A percentile compares a stretch with the other conserved stretches of the same genome.
phyloP scores from a whole-genome alignment of 2,329 filamentous ascomycete species.

The Phoma sp. region DNA sequence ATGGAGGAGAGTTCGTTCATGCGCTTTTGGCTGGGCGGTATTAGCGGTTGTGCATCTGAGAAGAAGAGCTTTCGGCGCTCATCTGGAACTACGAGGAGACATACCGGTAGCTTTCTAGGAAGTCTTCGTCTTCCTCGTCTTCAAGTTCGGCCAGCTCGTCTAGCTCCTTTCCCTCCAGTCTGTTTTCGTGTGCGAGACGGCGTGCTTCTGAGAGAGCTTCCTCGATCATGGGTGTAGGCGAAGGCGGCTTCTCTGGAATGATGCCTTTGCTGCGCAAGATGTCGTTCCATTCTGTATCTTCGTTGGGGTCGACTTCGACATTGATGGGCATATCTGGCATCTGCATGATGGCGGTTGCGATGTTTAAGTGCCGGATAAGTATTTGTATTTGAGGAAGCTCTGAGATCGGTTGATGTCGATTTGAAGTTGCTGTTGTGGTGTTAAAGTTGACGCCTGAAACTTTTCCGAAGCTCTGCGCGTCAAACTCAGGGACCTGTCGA shows the following conservation, averaged over 20 bases:
- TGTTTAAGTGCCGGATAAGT: neutral
- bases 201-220: conserved; percentile 88
- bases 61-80: too few relatives aligned
- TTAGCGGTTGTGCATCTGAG: neutral
- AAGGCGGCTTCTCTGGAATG: conserved; percentile 97
- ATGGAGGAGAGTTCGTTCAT: conserved; percentile 81
- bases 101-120: conserved; percentile 82
- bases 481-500: conserved; percentile 24
- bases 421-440: neutral
- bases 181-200: conserved; percentile 85
- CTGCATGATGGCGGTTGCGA: conserved; percentile 34
- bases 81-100: neutral
- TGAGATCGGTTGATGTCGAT: neutral
- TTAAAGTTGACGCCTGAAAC: conserved; percentile 19
- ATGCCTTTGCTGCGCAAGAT: conserved; percentile 96
- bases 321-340: conserved; percentile 66
- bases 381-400: conserved; percentile 28
- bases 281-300: conserved; percentile 99
- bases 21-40: conserved; percentile 71
- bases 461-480: conserved; percentile 22
- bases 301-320: conserved; percentile 94
- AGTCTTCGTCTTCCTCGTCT: conserved; percentile 92
- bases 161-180: conserved; percentile 91
- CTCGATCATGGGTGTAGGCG: conserved; percentile 93
- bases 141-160: conserved; percentile 94